These are phyloP conservation scores for Cyclotella atomus DNA, from an alignment of 108 stramenopile species.

Conservation along the genomic window DNA sequence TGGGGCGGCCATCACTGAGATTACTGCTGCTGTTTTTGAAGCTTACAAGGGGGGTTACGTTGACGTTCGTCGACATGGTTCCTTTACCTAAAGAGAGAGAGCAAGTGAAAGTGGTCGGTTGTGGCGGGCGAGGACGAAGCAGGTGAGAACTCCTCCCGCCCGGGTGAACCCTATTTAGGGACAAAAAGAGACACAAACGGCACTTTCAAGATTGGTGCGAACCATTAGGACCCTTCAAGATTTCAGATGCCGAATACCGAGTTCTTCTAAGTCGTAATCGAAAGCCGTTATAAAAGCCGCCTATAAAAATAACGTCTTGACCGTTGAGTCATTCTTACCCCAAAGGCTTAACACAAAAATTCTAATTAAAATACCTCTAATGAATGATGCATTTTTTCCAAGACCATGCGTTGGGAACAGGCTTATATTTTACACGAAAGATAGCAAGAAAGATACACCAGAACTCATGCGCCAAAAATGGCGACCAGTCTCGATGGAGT, in stretches of 20 bases:
- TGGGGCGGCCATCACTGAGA: not conserved
- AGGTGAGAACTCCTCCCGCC: too few relatives aligned
- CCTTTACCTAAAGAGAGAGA: too few relatives aligned
- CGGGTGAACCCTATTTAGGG: too few relatives aligned
- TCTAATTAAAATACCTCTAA: not conserved
- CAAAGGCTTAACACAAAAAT: not conserved
- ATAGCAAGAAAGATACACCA: not conserved
- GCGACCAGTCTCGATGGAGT: too few relatives aligned
- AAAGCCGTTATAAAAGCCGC: not conserved
- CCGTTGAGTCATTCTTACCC: not conserved
- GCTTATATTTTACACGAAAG: not conserved
- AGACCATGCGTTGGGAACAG: not conserved
- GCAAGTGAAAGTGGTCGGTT: too few relatives aligned
- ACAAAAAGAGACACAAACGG: too few relatives aligned
- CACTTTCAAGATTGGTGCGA: not conserved
- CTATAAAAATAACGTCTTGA: not conserved
- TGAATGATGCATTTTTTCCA: not conserved
- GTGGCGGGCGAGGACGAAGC: too few relatives aligned
- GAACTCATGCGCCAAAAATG: not conserved
- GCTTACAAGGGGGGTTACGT: constrained; percentile 1
- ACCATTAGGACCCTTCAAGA: not conserved
- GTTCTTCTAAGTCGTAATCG: not conserved
- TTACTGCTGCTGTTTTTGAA: constrained; percentile 6
- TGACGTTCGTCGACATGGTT: not conserved
- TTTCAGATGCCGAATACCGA: not conserved